Evolutionary conservation across 2,329 filamentous ascomycete species (phyloP).

Genomic region (Intubia oerlemansii): DNA sequence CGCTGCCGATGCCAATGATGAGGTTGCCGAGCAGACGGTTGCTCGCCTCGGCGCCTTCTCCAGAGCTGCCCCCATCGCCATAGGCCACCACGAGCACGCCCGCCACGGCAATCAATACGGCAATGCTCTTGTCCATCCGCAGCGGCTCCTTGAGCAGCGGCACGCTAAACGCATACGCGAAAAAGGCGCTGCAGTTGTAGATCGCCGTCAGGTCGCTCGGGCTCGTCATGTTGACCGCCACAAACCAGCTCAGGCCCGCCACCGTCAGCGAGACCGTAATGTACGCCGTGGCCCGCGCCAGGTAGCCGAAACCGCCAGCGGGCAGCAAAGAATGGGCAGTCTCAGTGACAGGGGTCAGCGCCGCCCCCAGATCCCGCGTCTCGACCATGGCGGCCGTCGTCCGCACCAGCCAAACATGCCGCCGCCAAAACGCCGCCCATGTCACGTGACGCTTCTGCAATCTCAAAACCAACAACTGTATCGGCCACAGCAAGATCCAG

Average conservation of each 20-base stretch:
- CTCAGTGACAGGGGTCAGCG: not conserved
- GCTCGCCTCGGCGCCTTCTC: conserved; percentile 9
- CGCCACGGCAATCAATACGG: conserved; percentile 67
- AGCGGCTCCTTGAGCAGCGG: conserved; percentile 72
- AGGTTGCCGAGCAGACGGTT: conserved; percentile 69
- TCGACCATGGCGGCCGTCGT: conserved; percentile 63
- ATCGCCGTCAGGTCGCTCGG: conserved; percentile 90
- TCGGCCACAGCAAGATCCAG: conserved; percentile 77
- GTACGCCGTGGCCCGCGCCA: conserved; percentile 57
- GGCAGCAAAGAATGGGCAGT: too few species aligned
- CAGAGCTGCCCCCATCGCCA: conserved; percentile 40
- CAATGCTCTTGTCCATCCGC: conserved; percentile 63
- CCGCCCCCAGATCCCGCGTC: conserved; percentile 43
- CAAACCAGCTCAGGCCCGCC: conserved; percentile 85
- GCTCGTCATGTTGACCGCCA: conserved; percentile 83
- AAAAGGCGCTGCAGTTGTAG: conserved; percentile 98
- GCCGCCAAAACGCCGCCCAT: conserved; percentile 71
- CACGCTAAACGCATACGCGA: conserved; percentile 92
- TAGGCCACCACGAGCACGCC: conserved; percentile 94
- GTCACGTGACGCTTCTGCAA: conserved; percentile 57
- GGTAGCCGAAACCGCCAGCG: conserved; percentile 27
- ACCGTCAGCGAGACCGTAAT: conserved; percentile 75
- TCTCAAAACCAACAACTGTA: conserved; percentile 61
- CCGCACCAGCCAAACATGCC: conserved; percentile 27
- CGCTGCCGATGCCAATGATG: conserved; percentile 73